Evolutionary conservation across 2,329 filamentous ascomycete species (phyloP), one percentile per base, ranked within the genome.

Genomic region (Neofusicoccum laricinum): DNA sequence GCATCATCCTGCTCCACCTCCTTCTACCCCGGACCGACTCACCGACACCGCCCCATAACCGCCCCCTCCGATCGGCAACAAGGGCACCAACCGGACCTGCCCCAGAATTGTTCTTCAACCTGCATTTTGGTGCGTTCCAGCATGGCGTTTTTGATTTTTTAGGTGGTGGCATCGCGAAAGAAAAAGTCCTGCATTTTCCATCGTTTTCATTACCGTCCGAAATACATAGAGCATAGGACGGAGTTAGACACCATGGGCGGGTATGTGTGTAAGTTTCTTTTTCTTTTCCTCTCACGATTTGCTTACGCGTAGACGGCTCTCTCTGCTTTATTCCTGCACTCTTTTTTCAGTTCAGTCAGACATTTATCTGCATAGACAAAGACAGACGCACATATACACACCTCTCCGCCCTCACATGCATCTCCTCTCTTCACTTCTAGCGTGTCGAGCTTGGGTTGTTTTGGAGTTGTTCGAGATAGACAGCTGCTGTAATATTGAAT

Each of bases 291-390:
- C 25, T 59, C 19, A 59, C 55, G 55, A 59, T 30, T 43, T 10
- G n/a, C 11, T 59, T 36, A 59, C 30, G 55, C 55, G 55, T 59
- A 59, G 55, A 59, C 55, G 55, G 55, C 55, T 59, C 55, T 51
- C 49, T 57, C 41, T 59, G 55, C 55, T 59, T 59, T 10, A n/a
- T 59, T 14, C 38, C 14, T 11, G 21, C n/a, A 30, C 25, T 59
- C 3, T 21, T 46, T 46, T 17, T 17, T 21, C 21, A 12, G 5
- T 36, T 6, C 10, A 36, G 6, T 11, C 41, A 21, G 40, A 32
- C 21, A 10, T 46, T 30, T 43, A 1, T 15, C 17, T 46, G 55
- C 55, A 45, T 59, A 59, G 55, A 59, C 38, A 32, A 58, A 14
- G 11, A 32, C 46, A 55, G 51, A 45, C 38, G 38, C 40, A 32